Base-by-base conservation (phyloP, 2,329 filamentous ascomycete genomes). In the Macrophomina tecta region DNA sequence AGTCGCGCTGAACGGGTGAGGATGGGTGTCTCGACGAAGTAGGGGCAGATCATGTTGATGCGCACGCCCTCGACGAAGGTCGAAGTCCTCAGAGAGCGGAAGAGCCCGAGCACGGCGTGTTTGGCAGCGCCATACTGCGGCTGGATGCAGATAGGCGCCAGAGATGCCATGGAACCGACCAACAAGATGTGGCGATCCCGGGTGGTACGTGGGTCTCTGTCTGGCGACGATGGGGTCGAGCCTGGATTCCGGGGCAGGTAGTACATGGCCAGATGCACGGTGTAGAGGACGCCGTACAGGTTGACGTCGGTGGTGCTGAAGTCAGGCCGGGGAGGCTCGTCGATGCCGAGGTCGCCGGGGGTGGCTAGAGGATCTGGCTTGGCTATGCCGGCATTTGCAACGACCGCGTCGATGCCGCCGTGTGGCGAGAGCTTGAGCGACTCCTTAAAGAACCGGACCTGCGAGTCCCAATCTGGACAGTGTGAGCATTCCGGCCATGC, bases 1-100 rank as follows among this genome's bases (percentile, higher is more conserved):
- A 84, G 68, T 34, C 85, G 80, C 18, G 81, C 87, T 1, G 70
- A 66, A 1, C 77, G 67, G 0, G 82, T 77, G 4, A 89, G 74
- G 52, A 91, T 83, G n/a, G 87, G 85, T 14, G 87, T 89, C 70
- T 88, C 85, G 71, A 85, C 83, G 74, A 90, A 91, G 76, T 90
- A 91, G 0, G 89, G 89, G 67, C 84, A 85, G n/a, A 91, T 75
- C 72, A 90, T 81, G 73, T 91, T 91, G 68, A 90, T 80, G 52
- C 90, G 83, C 49, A 91, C 78, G 30, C 86, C 85, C 49, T 82
- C 77, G 7, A 76, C 70, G 64, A 82, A 81, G 2, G 83, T 79
- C 6, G 78, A 84, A 4, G 80, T 74, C 16, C 89, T 82, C 53
- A 91, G 77, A 5, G 82, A 81, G 51, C 89, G 83, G 75, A 89